Evolutionary conservation across 2,329 filamentous ascomycete genomes (phyloP).

Genomic region (Hortaea werneckii): DNA sequence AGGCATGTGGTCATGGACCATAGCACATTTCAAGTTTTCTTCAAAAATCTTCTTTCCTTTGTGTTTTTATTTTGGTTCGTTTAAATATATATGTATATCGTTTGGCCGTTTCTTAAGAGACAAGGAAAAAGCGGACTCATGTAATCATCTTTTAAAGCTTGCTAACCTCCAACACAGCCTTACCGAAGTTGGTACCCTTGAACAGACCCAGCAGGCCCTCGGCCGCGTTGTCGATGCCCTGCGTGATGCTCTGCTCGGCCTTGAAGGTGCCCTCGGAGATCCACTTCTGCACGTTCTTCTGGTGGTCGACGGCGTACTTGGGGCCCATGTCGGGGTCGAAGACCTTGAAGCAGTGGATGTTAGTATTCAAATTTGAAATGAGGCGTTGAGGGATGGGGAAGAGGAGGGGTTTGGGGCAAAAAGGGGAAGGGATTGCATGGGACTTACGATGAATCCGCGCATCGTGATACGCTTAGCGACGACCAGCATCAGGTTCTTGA

Average conservation of each 20-base stretch:
- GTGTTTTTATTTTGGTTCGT: no score
- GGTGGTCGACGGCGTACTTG: constrained; percentile 59
- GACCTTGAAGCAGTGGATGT: constrained; percentile 24
- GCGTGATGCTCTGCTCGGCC: constrained; percentile 55
- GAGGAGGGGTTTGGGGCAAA: not conserved
- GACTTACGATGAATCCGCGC: constrained; percentile 59
- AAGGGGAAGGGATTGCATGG: not conserved
- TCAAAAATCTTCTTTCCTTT: no score
- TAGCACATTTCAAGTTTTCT: no score
- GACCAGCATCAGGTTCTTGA: constrained; percentile 55
- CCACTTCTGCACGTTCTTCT: constrained; percentile 67
- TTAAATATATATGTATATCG: no score
- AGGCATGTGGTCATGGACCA: no score
- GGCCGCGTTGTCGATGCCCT: constrained; percentile 67
- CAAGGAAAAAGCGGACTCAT: no score
- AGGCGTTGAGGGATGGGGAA: not conserved
- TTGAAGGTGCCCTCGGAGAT: constrained; percentile 66
- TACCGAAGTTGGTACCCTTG: constrained; percentile 73
- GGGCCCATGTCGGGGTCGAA: constrained; percentile 53
- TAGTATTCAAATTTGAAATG: not conserved
- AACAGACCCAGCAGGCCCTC: constrained; percentile 68
- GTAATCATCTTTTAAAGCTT: constrained; percentile 4
- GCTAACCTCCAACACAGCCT: constrained; percentile 63
- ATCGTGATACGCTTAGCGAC: constrained; percentile 61
- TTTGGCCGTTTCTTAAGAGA: no score